Evolutionary conservation across 305 asterid species (phyloP), one percentile per base, ranked within the genome.

Genomic region (Andrographis paniculata): DNA sequence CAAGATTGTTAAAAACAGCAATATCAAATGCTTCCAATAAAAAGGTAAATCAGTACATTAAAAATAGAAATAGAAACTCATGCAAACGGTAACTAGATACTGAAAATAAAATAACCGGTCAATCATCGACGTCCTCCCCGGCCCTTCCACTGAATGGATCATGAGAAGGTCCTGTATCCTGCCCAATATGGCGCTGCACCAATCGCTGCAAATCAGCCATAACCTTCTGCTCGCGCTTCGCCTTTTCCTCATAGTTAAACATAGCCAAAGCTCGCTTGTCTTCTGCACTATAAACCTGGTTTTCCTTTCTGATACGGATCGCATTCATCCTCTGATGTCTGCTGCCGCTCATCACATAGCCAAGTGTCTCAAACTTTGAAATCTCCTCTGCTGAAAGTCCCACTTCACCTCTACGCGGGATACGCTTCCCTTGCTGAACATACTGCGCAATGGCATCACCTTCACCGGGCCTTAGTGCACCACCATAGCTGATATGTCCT

Each of bases 241-340:
- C 80, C 77, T 91, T 91, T 76, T 91, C 99, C 74, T 91, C 96
- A 31, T 91, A 86, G 76, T 91, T 91, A 51, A 91, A 91, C 99
- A 91, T 86, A 13, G 99, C 99, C 70, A 91, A 54, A 0, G 99
- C 99, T 30, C 96, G 75, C 66, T 91, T 91, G 61, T 91, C 99
- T 69, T 86, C 99, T 23, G 99, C 99, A 46, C 99, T 91, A 60
- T 86, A 86, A 44, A 91, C 96, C 75, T 86, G 99, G 77, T 91
- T 91, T 73, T 91, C 99, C 63, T 91, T 91, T 43, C 99, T 74
- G 48, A 91, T 91, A 83, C 99, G 99, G 52, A 91, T 86, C 17
- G 99, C 99, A 73, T 91, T 91, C 99, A 91, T 91, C 67, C 99
- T 78, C 61, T 91, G 99, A 73, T 91, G 99, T 58, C 99, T 86